Evolutionary conservation across 2,329 filamentous ascomycete genomes (phyloP).

Genomic region (Hymenoscyphus infarciens): DNA sequence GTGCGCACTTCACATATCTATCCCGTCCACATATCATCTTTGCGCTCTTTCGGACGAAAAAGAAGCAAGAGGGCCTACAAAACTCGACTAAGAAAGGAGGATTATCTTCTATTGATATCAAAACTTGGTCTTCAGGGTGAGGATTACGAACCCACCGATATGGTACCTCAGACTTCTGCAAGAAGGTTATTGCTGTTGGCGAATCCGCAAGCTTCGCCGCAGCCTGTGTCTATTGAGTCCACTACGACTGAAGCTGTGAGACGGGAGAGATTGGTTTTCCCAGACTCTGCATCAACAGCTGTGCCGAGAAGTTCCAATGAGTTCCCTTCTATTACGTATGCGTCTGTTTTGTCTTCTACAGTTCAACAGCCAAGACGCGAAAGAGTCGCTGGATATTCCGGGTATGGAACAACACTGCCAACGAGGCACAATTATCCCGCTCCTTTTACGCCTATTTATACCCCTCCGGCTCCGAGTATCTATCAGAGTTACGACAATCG

Average conservation of each 20-base stretch:
- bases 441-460: background rate
- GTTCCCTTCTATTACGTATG: too few species aligned
- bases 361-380: background rate
- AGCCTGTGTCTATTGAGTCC: background rate
- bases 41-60: slow-evolving; percentile 11
- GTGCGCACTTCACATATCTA: slow-evolving; percentile 20
- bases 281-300: too few species aligned
- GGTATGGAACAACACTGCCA: background rate
- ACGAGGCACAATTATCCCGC: background rate
- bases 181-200: background rate
- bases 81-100: slow-evolving; percentile 13
- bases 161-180: background rate
- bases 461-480: background rate
- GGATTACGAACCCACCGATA: background rate
- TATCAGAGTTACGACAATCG: background rate
- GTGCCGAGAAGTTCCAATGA: too few species aligned
- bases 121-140: background rate
- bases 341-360: background rate
- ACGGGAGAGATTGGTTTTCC: too few species aligned
- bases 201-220: background rate
- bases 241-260: background rate
- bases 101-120: slow-evolving; percentile 15
- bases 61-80: slow-evolving; percentile 10
- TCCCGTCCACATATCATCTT: slow-evolving; percentile 7
- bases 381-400: background rate